Percentiles rank a stretch among this genome's conserved stretches.
phyloP scores from a whole-genome alignment of 2,329 filamentous ascomycete genomes.

The Aspergillus udagawae region DNA sequence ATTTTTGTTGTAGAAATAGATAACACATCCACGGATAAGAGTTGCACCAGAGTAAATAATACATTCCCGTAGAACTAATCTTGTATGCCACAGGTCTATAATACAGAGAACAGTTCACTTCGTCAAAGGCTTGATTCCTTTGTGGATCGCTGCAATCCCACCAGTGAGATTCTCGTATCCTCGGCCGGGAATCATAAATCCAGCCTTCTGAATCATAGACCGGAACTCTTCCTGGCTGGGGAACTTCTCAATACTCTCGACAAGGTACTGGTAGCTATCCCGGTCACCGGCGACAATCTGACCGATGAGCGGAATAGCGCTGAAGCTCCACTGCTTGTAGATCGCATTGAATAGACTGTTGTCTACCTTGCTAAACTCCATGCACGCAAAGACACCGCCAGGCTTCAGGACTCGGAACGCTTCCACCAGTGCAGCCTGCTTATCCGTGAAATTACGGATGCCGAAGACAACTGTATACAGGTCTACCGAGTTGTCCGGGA shows the following conservation, averaged over 20 bases:
- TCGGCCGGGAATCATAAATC: conserved; percentile 76
- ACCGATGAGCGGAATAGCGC: conserved; percentile 89
- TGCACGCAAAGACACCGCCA: conserved; percentile 90
- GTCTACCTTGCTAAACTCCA: conserved; percentile 88
- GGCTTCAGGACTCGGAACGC: conserved; percentile 87
- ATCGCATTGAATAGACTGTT: conserved; percentile 74
- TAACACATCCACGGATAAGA: background rate
- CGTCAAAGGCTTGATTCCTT: conserved; percentile 74
- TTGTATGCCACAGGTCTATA: background rate
- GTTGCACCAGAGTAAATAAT: background rate
- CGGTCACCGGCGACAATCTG: conserved; percentile 91
- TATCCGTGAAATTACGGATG: conserved; percentile 95
- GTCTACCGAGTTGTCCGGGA: conserved; percentile 72
- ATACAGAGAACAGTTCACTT: background rate
- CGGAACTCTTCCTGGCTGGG: conserved; percentile 81
- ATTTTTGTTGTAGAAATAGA: background rate
- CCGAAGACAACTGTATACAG: conserved; percentile 97
- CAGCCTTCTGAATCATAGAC: conserved; percentile 57
- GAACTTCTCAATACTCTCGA: conserved; percentile 95
- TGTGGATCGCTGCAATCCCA: conserved; percentile 93
- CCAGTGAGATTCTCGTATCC: conserved; percentile 89
- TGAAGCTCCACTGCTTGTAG: conserved; percentile 96
- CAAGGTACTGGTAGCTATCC: conserved; percentile 96
- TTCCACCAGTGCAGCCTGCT: conserved; percentile 74
- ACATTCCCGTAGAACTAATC: background rate